Percentiles rank a stretch among this genome's conserved stretches.
Conservation (phyloP, 495 filamentous ascomycete genomes). For the Penicillium angulare region DNA sequence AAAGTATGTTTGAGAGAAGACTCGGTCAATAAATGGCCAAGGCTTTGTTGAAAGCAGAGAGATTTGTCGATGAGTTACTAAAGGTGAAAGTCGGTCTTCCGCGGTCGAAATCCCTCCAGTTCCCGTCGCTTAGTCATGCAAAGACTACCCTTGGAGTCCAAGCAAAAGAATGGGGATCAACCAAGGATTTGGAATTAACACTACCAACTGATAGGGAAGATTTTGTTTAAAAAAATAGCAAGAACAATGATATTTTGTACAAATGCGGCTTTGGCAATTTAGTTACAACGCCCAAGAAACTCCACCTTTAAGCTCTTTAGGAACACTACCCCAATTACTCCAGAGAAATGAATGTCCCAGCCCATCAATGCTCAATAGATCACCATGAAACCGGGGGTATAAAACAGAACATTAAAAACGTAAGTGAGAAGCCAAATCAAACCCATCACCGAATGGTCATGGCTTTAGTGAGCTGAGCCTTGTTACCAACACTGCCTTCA, state of each 20-base stretch:
- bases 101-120: slow-evolving; percentile 44
- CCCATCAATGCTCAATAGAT: slow-evolving; percentile 25
- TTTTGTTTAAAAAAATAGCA: neutral
- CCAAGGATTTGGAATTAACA: neutral
- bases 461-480: slow-evolving; percentile 81
- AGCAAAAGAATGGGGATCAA: neutral
- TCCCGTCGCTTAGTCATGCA: slow-evolving; percentile 40
- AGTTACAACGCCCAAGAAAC: slow-evolving; percentile 9
- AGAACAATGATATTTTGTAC: slow-evolving; percentile 3
- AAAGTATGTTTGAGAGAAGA: neutral
- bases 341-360: slow-evolving; percentile 22
- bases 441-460: slow-evolving; percentile 87
- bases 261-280: slow-evolving; percentile 4
- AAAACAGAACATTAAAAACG: slow-evolving; percentile 17
- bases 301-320: slow-evolving; percentile 8
- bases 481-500: slow-evolving; percentile 57
- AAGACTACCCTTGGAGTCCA: neutral
- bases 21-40: neutral
- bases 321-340: slow-evolving; percentile 10
- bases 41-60: slow-evolving; percentile 6
- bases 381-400: slow-evolving; percentile 21
- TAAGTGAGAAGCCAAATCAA: slow-evolving; percentile 22
- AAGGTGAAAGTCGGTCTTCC: slow-evolving; percentile 41
- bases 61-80: slow-evolving; percentile 35
- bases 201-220: too few species aligned